Percentiles rank a stretch among this genome's conserved stretches.
Evolutionary conservation across 23 red algal species (phyloP).

Genomic region (Cyanidioschyzon merolae): DNA sequence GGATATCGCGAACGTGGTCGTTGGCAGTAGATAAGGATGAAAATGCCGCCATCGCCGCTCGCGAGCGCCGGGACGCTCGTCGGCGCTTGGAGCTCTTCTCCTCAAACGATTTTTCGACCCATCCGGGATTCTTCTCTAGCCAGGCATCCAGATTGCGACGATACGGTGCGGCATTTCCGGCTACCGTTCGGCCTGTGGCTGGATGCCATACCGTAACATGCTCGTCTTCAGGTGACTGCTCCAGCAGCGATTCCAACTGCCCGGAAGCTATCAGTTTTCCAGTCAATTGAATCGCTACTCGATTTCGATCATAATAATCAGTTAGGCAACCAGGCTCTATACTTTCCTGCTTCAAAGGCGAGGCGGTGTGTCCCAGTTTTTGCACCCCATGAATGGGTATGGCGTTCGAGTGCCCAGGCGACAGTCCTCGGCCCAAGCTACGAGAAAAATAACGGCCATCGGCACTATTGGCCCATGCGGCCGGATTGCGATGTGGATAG

Average conservation of each 20-base stretch:
- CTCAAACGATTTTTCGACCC: slow-evolving; percentile 89
- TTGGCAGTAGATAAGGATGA: slow-evolving; percentile 34
- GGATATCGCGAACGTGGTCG: slow-evolving; percentile 4
- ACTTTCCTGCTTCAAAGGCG: not conserved
- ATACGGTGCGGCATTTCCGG: slow-evolving; percentile 97
- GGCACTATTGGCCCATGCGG: not conserved
- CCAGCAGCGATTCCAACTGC: not conserved
- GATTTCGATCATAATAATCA: not conserved
- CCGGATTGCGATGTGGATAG: not conserved
- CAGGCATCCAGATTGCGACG: slow-evolving; percentile 69
- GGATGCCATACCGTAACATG: slow-evolving; percentile 99
- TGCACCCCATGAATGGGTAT: not conserved
- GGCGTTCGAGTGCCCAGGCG: not conserved
- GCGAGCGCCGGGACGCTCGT: slow-evolving; percentile 50
- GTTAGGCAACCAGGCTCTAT: not conserved
- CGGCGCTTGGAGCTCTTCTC: slow-evolving; percentile 89
- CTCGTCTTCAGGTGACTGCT: slow-evolving; percentile 61
- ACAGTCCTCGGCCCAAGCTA: not conserved
- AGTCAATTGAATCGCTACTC: not conserved
- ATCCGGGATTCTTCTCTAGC: slow-evolving; percentile 72
- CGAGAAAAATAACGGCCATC: not conserved
- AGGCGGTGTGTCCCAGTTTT: not conserved
- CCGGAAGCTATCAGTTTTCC: not conserved
- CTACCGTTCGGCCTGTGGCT: slow-evolving; percentile 79
- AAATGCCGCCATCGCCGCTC: slow-evolving; percentile 49